A percentile compares a stretch with the other conserved stretches of the same genome.
These are phyloP conservation scores for Saprolegnia parasitica DNA, from an alignment of 352 stramenopile genomes.

Conservation along the genomic window DNA sequence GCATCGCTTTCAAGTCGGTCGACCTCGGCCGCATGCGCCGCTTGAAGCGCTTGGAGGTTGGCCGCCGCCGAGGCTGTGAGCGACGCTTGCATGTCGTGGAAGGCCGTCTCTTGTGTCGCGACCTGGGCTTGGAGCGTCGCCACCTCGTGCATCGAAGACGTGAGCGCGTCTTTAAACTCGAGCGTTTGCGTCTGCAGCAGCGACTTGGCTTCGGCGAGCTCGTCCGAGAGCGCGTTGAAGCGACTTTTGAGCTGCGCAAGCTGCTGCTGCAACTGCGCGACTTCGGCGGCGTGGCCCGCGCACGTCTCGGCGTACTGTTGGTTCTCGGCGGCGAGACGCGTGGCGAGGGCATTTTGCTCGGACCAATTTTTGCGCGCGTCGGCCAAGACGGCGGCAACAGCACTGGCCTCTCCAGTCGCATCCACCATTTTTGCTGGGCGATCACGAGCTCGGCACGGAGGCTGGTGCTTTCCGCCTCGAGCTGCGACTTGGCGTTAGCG, in stretches of 20 bases:
- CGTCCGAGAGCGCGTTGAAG: constrained; percentile 1
- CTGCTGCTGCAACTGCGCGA: constrained; percentile 31
- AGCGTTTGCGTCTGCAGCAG: constrained; percentile 50
- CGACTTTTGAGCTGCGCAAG: constrained; percentile 42
- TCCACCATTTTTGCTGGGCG: constrained; percentile 40
- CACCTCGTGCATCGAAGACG: constrained; percentile 30
- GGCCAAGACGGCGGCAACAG: constrained; percentile 64
- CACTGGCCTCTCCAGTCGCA: constrained; percentile 18
- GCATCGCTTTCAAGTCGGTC: constrained; percentile 69
- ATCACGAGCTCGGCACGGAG: constrained; percentile 37
- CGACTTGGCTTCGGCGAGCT: constrained; percentile 50
- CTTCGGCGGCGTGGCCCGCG: constrained; percentile 14
- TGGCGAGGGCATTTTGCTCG: constrained; percentile 71
- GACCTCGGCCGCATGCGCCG: constrained; percentile 34
- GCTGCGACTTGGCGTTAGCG: constrained; percentile 21
- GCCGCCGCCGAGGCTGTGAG: constrained; percentile 30
- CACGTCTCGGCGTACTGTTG: constrained; percentile 38
- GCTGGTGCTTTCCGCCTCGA: constrained; percentile 35
- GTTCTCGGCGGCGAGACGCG: constrained; percentile 79
- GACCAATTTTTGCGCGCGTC: constrained; percentile 83
- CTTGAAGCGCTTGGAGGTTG: constrained; percentile 46
- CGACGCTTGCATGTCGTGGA: not conserved
- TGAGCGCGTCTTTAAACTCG: constrained; percentile 47
- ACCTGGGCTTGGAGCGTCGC: constrained; percentile 36
- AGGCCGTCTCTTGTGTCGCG: not conserved